Percentiles rank a stretch among this genome's conserved stretches.
Evolutionary conservation across 1,139 yeast species (phyloP).

Genomic region (Suhomyces maxii): DNA sequence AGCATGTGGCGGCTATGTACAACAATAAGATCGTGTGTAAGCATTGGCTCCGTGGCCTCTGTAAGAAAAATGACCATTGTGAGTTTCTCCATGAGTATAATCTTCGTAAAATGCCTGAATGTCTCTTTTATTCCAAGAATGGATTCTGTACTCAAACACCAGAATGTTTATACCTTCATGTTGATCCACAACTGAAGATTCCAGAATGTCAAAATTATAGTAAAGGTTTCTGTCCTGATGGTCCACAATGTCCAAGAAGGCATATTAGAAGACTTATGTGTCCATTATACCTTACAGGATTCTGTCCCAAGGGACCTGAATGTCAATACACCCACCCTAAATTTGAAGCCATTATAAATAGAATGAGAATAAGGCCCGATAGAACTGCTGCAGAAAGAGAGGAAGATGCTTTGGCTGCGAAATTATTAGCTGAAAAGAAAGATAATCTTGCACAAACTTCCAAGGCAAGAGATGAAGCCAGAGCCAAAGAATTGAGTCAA

Average conservation of each 20-base stretch:
- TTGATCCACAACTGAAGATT: constrained; percentile 83
- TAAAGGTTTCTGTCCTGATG: constrained; percentile 89
- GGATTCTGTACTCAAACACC: constrained; percentile 95
- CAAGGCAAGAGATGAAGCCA: neutral
- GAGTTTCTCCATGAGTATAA: constrained; percentile 96
- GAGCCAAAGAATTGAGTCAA: neutral
- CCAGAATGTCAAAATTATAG: constrained; percentile 86
- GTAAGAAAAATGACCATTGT: constrained; percentile 95
- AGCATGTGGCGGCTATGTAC: constrained; percentile 82
- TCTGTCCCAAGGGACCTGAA: constrained; percentile 78
- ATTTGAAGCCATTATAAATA: constrained; percentile 47
- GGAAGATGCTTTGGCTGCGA: constrained; percentile 10
- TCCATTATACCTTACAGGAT: constrained; percentile 84
- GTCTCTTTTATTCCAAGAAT: constrained; percentile 81
- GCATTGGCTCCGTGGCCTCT: constrained; percentile 96
- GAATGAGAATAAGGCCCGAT: constrained; percentile 54
- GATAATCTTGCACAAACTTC: constrained; percentile 9
- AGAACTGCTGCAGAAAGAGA: constrained; percentile 12
- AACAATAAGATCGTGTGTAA: constrained; percentile 87
- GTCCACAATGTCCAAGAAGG: constrained; percentile 81
- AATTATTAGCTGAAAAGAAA: constrained; percentile 10
- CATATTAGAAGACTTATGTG: constrained; percentile 81
- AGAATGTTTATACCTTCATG: constrained; percentile 89
- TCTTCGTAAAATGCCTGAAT: constrained; percentile 94
- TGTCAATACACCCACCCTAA: constrained; percentile 63